Evolutionary conservation across 108 stramenopile genomes (phyloP), one percentile per base, ranked within the genome.

Genomic region (Aurantiochytrium sp.): DNA sequence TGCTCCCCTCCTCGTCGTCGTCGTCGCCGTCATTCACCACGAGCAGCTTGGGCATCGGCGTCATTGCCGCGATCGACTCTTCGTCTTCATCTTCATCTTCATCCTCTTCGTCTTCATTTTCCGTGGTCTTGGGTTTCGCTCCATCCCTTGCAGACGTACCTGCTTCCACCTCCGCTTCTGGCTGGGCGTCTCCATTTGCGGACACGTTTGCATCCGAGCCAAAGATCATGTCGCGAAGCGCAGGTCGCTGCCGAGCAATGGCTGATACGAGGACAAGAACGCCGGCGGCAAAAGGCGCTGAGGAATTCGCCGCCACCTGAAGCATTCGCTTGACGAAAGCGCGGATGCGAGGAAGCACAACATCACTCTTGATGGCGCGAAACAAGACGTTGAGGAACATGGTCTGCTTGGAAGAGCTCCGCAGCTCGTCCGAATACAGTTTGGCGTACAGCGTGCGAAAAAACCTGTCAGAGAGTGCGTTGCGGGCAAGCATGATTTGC

Each of bases 351-450:
- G 91, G 92, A 5, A 47, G 4, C 59, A 95, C 91, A 4, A 76
- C 87, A 88, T 99, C 99, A 60, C 94, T 93, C 90, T 96, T 97
- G 92, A 98, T 94, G 21, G 97, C 96, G 89, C 96, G 96, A 95
- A 97, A 99, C 72, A 98, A 59, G 16, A 99, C 93, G 92, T 98
- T 99, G 89, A 99, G 96, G 88, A 96, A 97, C 94, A 98, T 93
- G 4, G 96, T 96, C 73, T 96, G 87, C 83, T 97, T 96, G 35
- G 97, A 96, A 16, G 92, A 45, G 47, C 64, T 90, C 28, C 96
- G 91, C 90, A 98, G 88, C 12, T 93, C 91, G 8, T 93, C 76
- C n/a, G 93, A 90, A n/a, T 88, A 60, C 42, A 99, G 89, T 76
- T 95, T 95, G 25, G 95, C 92, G 92, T 99, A 99, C 23, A 99